phyloP scores from a whole-genome alignment of 176 grass and related monocot species.

The Leersia perrieri region DNA sequence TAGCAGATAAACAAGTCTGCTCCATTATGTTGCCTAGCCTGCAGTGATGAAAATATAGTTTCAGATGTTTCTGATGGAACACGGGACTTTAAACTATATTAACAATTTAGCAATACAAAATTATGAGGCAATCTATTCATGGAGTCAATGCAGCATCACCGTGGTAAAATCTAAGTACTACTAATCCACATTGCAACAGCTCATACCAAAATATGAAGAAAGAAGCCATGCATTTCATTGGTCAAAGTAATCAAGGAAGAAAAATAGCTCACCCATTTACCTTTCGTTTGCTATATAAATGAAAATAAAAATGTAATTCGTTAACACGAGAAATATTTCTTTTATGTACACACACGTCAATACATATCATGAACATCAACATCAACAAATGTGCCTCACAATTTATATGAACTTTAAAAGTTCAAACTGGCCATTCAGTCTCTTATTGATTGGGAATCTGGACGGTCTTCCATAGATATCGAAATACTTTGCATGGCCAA shows the following conservation, averaged over 20 bases:
- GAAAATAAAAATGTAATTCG: too few species aligned
- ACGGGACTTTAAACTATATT: neutral
- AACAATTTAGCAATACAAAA: neutral
- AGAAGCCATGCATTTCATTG: neutral
- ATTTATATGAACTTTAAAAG: too few species aligned
- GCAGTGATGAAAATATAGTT: neutral
- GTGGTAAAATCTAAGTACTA: neutral
- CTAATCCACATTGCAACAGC: neutral
- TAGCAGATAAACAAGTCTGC: conserved; percentile 87
- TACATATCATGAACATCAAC: too few species aligned
- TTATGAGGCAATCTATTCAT: neutral
- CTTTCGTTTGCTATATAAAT: neutral
- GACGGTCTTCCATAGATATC: too few species aligned
- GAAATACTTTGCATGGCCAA: too few species aligned
- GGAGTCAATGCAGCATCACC: neutral
- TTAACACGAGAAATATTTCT: too few species aligned
- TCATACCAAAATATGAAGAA: neutral
- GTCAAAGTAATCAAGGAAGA: neutral
- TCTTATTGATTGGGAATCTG: too few species aligned
- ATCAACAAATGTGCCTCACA: too few species aligned
- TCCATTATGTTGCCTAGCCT: conserved; percentile 74
- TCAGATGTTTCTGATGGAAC: conserved; percentile 3
- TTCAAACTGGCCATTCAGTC: too few species aligned
- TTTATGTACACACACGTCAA: too few species aligned
- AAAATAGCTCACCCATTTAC: neutral